Base-by-base conservation (phyloP, 352 stramenopile genomes). In the Globisporangium radiosum region DNA sequence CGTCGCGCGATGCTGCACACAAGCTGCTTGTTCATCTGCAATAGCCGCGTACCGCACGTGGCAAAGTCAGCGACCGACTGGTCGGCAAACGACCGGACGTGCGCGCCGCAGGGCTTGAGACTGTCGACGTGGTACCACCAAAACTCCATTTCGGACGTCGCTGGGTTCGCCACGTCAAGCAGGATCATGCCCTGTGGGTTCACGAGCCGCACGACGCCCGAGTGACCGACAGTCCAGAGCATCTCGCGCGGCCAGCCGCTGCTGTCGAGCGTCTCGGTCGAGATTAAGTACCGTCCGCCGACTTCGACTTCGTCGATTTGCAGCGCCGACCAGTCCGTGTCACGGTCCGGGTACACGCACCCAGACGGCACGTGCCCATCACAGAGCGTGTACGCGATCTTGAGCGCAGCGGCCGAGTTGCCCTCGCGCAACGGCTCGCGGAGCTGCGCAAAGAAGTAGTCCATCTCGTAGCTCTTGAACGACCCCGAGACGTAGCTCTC, bases 391-490 rank as follows among this genome's bases (percentile, higher is more conserved):
- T 82, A 87, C 7, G 83, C 83, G 45, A 92, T 92, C 66, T 90
- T 89, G 58, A 89, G 69, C 25, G 83, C 83, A 25, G 83, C 83
- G 3, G 81, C 75, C 3, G 75, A 73, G 43, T 92, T 90, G 10
- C 83, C 83, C 73, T 92, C 80, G 36, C 83, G 68, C 39, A 92
- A 58, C 4, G 83, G 83, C 50, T 92, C 83, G 44, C 83, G 78
- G 15, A 92, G 58, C 52, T 92, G 83, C 7, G 83, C 83, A 56
- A 92, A 92, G 53, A 92, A 92, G 43, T 92, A 92, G 42, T 92
- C 81, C 83, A 92, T 92, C 57, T 92, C 83, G 57, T 92, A 92
- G 47, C 74, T 88, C 63, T 92, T 92, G 59, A 92, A 92, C 13
- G 83, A 92, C 0, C 83, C 83, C 2, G 79, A 72, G 8, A 92